phyloP scores from a whole-genome alignment of 495 filamentous ascomycete species.

The Xylaria intraflava region DNA sequence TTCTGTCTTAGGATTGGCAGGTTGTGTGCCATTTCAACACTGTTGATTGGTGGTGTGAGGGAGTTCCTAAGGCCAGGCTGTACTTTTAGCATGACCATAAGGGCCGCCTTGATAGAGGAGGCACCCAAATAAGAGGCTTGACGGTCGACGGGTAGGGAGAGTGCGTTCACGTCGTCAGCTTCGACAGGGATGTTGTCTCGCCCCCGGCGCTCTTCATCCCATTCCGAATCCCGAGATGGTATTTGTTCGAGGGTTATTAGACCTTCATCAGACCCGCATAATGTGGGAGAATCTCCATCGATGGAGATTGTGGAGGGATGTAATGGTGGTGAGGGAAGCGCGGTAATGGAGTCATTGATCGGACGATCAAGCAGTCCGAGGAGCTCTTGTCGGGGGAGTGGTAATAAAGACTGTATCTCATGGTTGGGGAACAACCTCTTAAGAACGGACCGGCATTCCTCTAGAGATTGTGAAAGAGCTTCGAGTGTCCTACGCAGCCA shows the following conservation, averaged over 20 bases:
- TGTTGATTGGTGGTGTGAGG: constrained; percentile 46
- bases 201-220: constrained; percentile 51
- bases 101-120: constrained; percentile 73
- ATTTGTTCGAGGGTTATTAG: constrained; percentile 48
- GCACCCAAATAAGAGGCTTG: constrained; percentile 73
- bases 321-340: constrained; percentile 38
- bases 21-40: constrained; percentile 41
- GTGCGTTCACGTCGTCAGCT: constrained; percentile 74
- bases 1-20: constrained; percentile 44
- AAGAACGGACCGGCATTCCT: constrained; percentile 52
- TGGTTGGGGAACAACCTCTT: constrained; percentile 49
- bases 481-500: constrained; percentile 39
- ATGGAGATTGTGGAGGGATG: constrained; percentile 37
- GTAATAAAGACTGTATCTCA: constrained; percentile 44
- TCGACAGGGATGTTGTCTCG: constrained; percentile 58
- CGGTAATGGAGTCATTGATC: constrained; percentile 31
- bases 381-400: constrained; percentile 46
- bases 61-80: constrained; percentile 57
- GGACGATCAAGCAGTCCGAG: constrained; percentile 44
- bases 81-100: constrained; percentile 74
- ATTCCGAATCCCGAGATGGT: constrained; percentile 47
- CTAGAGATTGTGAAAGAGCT: constrained; percentile 49
- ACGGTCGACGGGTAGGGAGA: constrained; percentile 64
- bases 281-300: constrained; percentile 38
- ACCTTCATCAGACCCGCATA: constrained; percentile 38